Evolutionary conservation across 2,329 filamentous ascomycete genomes (phyloP).

Genomic region (Apiospora saccharicola): DNA sequence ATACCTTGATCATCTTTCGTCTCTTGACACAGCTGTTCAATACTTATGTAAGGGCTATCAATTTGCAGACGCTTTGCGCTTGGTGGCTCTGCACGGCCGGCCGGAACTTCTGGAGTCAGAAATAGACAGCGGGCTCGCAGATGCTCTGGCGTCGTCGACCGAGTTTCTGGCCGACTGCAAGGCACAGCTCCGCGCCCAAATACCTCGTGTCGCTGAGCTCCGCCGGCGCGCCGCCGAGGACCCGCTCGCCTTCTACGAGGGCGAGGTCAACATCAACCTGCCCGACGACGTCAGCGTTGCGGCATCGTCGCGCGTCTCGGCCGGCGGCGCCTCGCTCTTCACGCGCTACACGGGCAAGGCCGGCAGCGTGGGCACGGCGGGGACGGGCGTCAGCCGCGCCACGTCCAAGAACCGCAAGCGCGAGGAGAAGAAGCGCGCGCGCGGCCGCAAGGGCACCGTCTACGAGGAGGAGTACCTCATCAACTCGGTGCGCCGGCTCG

Average conservation of each 20-base stretch:
- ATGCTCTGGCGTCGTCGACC: conserved; percentile 82
- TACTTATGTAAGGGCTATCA: conserved; percentile 86
- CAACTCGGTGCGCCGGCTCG: conserved; percentile 81
- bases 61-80: conserved; percentile 88
- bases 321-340: conserved; percentile 85
- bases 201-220: conserved; percentile 85
- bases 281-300: conserved; percentile 94
- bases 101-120: conserved; percentile 69
- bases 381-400: conserved; percentile 76
- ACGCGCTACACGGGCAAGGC: conserved; percentile 85
- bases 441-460: conserved; percentile 94
- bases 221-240: conserved; percentile 82
- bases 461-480: conserved; percentile 98
- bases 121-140: conserved; percentile 80
- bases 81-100: conserved; percentile 68
- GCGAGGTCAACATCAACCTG: conserved; percentile 74
- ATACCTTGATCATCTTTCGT: conserved; percentile 80
- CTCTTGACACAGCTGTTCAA: conserved; percentile 73
- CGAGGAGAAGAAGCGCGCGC: conserved; percentile 93
- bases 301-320: conserved; percentile 79
- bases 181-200: conserved; percentile 81
- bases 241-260: conserved; percentile 88
- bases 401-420: conserved; percentile 87
- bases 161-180: conserved; percentile 96
- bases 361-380: conserved; percentile 69